These are phyloP conservation scores for Melampsora abietis-canadensis DNA, from an alignment of 1,284 basidiomycete genomes.

Conservation along the genomic window DNA sequence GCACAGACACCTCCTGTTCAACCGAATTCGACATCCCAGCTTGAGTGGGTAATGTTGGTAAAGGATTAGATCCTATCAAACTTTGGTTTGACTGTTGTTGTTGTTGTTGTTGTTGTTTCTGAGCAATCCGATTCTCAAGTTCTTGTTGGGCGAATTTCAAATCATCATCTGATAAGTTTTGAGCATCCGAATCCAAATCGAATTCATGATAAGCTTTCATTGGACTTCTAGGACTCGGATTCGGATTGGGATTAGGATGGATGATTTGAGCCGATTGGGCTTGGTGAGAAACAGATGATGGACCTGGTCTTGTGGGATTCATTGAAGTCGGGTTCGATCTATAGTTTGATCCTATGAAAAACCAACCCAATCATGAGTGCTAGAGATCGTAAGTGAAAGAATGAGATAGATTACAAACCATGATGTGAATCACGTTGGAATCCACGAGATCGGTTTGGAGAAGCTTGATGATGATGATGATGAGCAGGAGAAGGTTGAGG, in stretches of 20 bases:
- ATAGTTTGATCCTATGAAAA: background rate
- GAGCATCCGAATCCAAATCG: slow-evolving; percentile 21
- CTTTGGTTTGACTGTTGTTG: background rate
- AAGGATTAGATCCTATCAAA: background rate
- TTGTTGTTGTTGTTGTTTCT: slow-evolving; percentile 17
- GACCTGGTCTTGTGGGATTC: slow-evolving; percentile 13
- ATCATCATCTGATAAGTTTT: slow-evolving; percentile 29
- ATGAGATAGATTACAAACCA: background rate
- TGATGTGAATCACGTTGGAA: background rate
- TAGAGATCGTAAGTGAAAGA: too few relatives aligned
- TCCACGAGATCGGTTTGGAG: background rate
- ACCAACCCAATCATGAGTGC: background rate
- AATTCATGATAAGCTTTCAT: slow-evolving; percentile 15
- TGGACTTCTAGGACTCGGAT: too few relatives aligned
- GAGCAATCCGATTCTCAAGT: slow-evolving; percentile 17
- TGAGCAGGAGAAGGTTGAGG: background rate
- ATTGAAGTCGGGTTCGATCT: background rate
- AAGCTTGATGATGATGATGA: background rate
- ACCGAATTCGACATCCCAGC: too few relatives aligned
- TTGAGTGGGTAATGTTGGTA: too few relatives aligned
- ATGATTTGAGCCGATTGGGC: background rate
- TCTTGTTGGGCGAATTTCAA: slow-evolving; percentile 13
- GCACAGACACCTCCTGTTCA: too few relatives aligned
- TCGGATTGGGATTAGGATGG: too few relatives aligned
- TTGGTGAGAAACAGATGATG: slow-evolving; percentile 31